Percentiles rank a stretch among this genome's conserved stretches.
Evolutionary conservation across 78 protist genomes (phyloP).

Genomic region (Isochrysis galbana): DNA sequence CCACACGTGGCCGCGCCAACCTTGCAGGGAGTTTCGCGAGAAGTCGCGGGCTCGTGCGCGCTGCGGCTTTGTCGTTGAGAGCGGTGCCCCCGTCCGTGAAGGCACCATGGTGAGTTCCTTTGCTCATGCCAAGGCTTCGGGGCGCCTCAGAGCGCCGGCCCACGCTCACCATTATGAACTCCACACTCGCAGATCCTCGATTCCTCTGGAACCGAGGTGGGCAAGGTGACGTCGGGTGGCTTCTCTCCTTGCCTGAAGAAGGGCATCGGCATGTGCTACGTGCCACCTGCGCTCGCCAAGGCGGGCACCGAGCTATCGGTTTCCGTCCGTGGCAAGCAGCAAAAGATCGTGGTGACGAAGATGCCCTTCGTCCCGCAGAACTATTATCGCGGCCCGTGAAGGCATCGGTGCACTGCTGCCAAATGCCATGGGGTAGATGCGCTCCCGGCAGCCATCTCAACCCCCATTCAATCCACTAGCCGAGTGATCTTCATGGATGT

Average conservation of each 20-base stretch:
- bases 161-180: too few relatives aligned
- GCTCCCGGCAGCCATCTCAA: too few relatives aligned
- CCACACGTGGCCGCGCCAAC: too few relatives aligned
- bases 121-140: background rate
- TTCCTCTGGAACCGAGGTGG: slow-evolving; percentile 10
- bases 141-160: too few relatives aligned
- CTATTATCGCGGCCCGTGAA: slow-evolving; percentile 69
- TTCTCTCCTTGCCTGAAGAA: slow-evolving; percentile 46
- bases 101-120: background rate
- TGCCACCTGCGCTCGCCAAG: slow-evolving; percentile 48
- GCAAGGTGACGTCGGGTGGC: slow-evolving; percentile 48
- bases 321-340: slow-evolving; percentile 56
- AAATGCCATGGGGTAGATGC: too few relatives aligned
- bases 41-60: slow-evolving; percentile 53
- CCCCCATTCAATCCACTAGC: too few relatives aligned
- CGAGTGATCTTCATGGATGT: too few relatives aligned
- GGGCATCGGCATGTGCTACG: slow-evolving; percentile 88
- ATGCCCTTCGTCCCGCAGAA: slow-evolving; percentile 87
- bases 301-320: slow-evolving; percentile 46
- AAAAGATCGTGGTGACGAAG: slow-evolving; percentile 58
- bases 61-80: slow-evolving; percentile 64
- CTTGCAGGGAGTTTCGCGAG: slow-evolving; percentile 71
- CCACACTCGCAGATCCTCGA: too few relatives aligned
- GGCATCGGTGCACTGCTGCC: background rate
- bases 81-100: slow-evolving; percentile 88